Base-by-base conservation (phyloP, 2,329 filamentous ascomycete genomes). In the Keithomyces neogunnii region DNA sequence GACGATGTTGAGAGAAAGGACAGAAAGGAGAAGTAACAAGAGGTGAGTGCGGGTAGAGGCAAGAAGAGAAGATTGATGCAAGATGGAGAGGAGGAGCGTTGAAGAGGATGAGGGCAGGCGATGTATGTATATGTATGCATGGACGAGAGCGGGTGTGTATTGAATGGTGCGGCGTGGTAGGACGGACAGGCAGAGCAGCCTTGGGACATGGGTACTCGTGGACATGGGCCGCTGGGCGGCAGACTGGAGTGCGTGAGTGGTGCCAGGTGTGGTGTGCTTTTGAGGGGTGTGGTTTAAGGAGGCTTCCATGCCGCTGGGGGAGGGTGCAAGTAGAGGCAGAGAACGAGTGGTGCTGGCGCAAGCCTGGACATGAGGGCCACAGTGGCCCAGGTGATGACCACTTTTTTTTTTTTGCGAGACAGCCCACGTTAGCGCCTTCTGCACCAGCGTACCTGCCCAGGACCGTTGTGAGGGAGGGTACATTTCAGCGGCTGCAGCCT, bases 71-170 rank as follows among this genome's bases (percentile, higher is more conserved):
- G 29, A 30, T 33, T 10, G 47, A 47, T 42, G 53, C 38, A 32
- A 50, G 36, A 28, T 32, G 51, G 32, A 29, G 43, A 45, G 50
- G 31, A 46, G 47, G 38, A 39, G 28, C 30, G 43, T 45, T 49
- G 43, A 33, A 48, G 45, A 49, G 47, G 53, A 57, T 47, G 57
- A 58, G 57, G 58, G 59, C 55, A 55, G 48, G 51, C 47, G 42
- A 60, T 59, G 55, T 60, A 58, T 45, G 42, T 51, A 48, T 52
- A 60, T 59, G 56, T 60, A 60, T 49, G 42, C 45, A 47, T 51
- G 30, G 26, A 46, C 35, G 43, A 35, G 40, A 11, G 19, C 19
- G 30, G 44, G 32, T 38, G 45, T 49, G 47, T 35, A 48, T 48
- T 45, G 42, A 35, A 49, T 48, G 48, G 46, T 51, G 48, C 40